Conservation (phyloP, 345 rosid species). For the Brassica napus region Da-Ae NC_063434.1:9017001-9017500, state of each 20-base stretch:
- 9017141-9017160: too few species aligned
- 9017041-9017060: too few species aligned
- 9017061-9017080: too few species aligned
- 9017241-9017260: background rate
- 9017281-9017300: background rate
- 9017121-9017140: too few species aligned
- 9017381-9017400: constrained; percentile 2
- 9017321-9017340: background rate
- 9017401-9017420: constrained; percentile 44
- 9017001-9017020: too few species aligned
- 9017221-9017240: background rate
- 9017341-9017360: background rate
- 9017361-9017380: background rate
- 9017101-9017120: too few species aligned
- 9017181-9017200: background rate
- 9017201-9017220: background rate
- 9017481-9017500: too few species aligned
- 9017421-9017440: constrained; percentile 61
- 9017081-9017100: too few species aligned
- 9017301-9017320: background rate
- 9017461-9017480: too few species aligned
- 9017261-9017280: background rate
- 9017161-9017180: background rate
- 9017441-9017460: too few species aligned
- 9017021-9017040: too few species aligned